phyloP scores from a whole-genome alignment of 2,329 filamentous ascomycete genomes.

The Alternaria gaisen region DNA sequence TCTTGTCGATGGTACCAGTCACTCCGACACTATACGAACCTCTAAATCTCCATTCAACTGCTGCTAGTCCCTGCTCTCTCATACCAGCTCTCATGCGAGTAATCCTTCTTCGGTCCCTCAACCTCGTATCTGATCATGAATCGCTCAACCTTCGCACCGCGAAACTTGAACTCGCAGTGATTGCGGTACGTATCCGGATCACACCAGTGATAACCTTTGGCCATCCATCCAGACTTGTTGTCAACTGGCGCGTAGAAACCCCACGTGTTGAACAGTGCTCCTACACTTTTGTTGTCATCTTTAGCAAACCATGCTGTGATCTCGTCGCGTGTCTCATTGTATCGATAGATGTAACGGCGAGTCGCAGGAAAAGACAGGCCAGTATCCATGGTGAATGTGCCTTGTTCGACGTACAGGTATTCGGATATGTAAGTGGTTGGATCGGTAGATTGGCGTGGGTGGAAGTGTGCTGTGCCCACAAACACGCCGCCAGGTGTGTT shows the following conservation, averaged over 20 bases:
- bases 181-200: constrained; percentile 76
- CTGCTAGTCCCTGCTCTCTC: constrained; percentile 21
- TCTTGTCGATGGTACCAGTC: not conserved
- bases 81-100: constrained; percentile 57
- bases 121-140: constrained; percentile 68
- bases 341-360: constrained; percentile 76
- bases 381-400: constrained; percentile 67
- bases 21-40: not conserved
- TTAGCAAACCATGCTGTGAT: constrained; percentile 79
- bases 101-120: constrained; percentile 77
- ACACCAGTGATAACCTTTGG: constrained; percentile 74
- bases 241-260: constrained; percentile 60
- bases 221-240: constrained; percentile 62
- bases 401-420: constrained; percentile 73
- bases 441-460: constrained; percentile 67
- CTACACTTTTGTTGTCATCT: constrained; percentile 73
- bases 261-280: constrained; percentile 80
- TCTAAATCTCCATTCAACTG: not conserved
- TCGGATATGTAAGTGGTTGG: constrained; percentile 55
- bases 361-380: constrained; percentile 68
- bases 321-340: constrained; percentile 66
- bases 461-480: constrained; percentile 70
- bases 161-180: constrained; percentile 70
- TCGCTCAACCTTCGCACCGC: constrained; percentile 31
- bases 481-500: constrained; percentile 72